A percentile compares a stretch with the other conserved stretches of the same genome.
Evolutionary conservation across 495 filamentous ascomycete species (phyloP).

Genomic region (Penicillium verhagenii): DNA sequence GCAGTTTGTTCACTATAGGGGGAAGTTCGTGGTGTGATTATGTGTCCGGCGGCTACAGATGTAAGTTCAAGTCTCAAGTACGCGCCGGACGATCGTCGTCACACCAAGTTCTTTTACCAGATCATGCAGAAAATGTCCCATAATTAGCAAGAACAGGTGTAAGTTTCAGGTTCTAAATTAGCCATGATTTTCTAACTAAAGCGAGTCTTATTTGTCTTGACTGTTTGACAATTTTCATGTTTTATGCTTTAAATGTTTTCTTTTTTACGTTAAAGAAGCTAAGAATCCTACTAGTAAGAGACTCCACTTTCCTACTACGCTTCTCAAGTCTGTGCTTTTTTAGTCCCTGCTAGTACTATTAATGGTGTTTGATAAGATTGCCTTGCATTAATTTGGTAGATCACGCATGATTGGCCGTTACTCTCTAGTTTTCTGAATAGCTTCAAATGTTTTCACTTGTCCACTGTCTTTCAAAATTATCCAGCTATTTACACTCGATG

Average conservation of each 20-base stretch:
- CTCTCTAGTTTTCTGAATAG: neutral
- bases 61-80: slow-evolving; percentile 21
- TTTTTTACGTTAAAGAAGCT: too few relatives aligned
- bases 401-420: neutral
- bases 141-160: slow-evolving; percentile 23
- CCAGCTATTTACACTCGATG: too few relatives aligned
- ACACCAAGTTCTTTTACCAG: slow-evolving; percentile 5
- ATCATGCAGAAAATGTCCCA: slow-evolving; percentile 19
- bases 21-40: slow-evolving; percentile 21
- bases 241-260: too few relatives aligned
- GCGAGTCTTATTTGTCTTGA: too few relatives aligned
- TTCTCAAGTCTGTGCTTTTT: neutral
- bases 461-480: too few relatives aligned
- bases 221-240: too few relatives aligned
- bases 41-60: slow-evolving; percentile 27
- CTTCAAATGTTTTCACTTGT: neutral
- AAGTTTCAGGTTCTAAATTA: slow-evolving; percentile 9
- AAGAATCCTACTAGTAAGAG: neutral
- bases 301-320: neutral
- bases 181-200: too few relatives aligned
- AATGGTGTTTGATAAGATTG: neutral
- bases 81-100: slow-evolving; percentile 26
- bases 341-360: too few relatives aligned
- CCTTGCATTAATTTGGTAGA: neutral
- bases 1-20: neutral